These are phyloP conservation scores for Coprinopsis strossmayeri DNA, from an alignment of 768 basidiomycete genomes.

Conservation along the genomic window DNA sequence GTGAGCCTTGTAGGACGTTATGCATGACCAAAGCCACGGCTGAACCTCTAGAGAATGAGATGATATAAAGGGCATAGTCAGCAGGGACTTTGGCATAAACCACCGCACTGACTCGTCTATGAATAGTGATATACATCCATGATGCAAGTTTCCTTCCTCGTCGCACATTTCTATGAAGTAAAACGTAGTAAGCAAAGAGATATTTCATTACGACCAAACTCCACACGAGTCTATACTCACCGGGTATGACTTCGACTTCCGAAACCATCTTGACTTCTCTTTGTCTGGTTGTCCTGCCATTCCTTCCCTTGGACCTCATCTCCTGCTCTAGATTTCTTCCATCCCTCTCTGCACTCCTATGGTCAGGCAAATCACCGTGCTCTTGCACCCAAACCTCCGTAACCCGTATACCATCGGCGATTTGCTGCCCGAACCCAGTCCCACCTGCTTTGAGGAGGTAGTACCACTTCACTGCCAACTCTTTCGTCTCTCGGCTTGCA, in stretches of 20 bases:
- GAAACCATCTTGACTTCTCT: constrained; percentile 14
- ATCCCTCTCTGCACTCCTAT: background rate
- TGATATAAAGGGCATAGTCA: background rate
- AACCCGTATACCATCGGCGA: constrained; percentile 7
- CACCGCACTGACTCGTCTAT: constrained; percentile 16
- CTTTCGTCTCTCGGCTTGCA: constrained; percentile 11
- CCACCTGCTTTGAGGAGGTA: constrained; percentile 6
- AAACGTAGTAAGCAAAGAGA: background rate
- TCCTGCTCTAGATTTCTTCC: background rate
- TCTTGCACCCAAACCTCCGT: constrained; percentile 15
- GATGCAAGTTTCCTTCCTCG: constrained; percentile 11
- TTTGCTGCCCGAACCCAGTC: constrained; percentile 6
- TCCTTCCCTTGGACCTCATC: background rate
- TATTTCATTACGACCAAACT: background rate
- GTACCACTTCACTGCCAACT: constrained; percentile 15
- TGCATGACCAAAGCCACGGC: constrained; percentile 16
- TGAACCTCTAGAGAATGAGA: constrained; percentile 13
- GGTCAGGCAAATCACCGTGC: constrained; percentile 11
- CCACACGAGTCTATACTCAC: constrained; percentile 9
- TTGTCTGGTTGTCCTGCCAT: too few species aligned
- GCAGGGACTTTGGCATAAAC: background rate
- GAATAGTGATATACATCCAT: constrained; percentile 13
- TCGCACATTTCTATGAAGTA: constrained; percentile 17
- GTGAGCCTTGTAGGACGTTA: constrained; percentile 10
- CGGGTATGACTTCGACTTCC: constrained; percentile 15